Evolutionary conservation across 306 rosid genomes (phyloP).

Genomic region (Medicago ruthenica): DNA sequence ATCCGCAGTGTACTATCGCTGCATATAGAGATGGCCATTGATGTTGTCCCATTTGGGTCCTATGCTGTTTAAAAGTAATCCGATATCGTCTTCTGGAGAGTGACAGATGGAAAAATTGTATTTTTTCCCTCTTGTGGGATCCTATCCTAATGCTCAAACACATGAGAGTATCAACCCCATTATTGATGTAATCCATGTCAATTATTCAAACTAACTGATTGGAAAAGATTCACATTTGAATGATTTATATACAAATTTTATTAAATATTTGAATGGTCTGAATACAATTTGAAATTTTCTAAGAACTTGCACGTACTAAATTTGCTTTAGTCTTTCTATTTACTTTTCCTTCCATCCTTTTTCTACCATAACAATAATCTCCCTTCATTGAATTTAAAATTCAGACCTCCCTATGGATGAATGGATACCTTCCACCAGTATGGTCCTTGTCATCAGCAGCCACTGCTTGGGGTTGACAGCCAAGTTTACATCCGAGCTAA

Average conservation of each 20-base stretch:
- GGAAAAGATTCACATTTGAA: background rate
- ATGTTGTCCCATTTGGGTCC: too few species aligned
- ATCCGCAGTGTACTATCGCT: too few species aligned
- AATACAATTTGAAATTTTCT: background rate
- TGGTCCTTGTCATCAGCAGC: too few species aligned
- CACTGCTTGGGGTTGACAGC: background rate
- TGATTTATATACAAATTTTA: constrained; percentile 8
- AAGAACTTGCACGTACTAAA: background rate
- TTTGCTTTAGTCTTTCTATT: too few species aligned
- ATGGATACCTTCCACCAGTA: too few species aligned
- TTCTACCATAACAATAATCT: background rate
- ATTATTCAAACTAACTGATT: constrained; percentile 3
- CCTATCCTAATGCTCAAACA: too few species aligned
- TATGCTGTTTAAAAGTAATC: too few species aligned
- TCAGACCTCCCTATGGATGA: too few species aligned
- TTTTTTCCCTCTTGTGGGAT: too few species aligned
- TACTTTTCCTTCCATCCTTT: constrained; percentile 4
- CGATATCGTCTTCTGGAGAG: background rate
- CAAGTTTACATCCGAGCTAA: background rate
- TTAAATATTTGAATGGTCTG: background rate
- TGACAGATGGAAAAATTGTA: background rate
- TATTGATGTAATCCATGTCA: background rate
- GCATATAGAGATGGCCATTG: too few species aligned
- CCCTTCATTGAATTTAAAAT: background rate
- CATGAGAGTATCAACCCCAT: background rate